Evolutionary conservation across 805 yeast species (phyloP), one percentile per base, ranked within the genome.

Genomic region (Grigorovia jiainica): DNA sequence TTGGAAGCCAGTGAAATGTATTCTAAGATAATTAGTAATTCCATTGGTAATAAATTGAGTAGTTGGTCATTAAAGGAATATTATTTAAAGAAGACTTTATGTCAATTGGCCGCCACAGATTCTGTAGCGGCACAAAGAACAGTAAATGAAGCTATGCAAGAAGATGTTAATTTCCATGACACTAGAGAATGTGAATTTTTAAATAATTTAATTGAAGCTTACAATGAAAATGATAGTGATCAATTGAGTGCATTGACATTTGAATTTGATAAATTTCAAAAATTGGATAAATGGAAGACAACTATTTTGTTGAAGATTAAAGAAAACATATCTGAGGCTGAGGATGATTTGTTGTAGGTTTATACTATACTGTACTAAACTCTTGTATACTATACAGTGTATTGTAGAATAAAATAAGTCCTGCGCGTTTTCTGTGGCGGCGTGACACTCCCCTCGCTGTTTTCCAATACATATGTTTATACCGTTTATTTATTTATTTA

Each of bases 1-100:
- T 59, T 73, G 18, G 76, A 75, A 47, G 96, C 97, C 1, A 75
- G 86, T 35, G 79, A 77, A 42, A 72, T 77, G 39, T 92, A 82
- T 57, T 92, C 87, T 55, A 71, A 72, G 45, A 78, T 92, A 27
- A 92, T 90, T 25, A 77, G 80, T 58, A 82, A 76, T 50, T 77
- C 86, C 53, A 58, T 84, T 41, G 81, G 80, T 47, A 87, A 82
- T 61, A 77, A 75, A 49, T 68, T 87, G 47, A 76, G 90, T 33
- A 82, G 79, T 64, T 92, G 97, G 97, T 80, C 87, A 40, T 70
- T 92, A 57, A 92, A 92, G 63, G 98, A 92, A 43, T 87, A 90
- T 61, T 87, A 84, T 54, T 69, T 86, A 57, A 87, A 87, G 67
- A 79, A 84, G 41, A 79, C 85, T 21, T 69, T 92, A 43, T 86